phyloP scores from a whole-genome alignment of 2,329 filamentous ascomycete genomes.

The Fusarium compactum region DNA sequence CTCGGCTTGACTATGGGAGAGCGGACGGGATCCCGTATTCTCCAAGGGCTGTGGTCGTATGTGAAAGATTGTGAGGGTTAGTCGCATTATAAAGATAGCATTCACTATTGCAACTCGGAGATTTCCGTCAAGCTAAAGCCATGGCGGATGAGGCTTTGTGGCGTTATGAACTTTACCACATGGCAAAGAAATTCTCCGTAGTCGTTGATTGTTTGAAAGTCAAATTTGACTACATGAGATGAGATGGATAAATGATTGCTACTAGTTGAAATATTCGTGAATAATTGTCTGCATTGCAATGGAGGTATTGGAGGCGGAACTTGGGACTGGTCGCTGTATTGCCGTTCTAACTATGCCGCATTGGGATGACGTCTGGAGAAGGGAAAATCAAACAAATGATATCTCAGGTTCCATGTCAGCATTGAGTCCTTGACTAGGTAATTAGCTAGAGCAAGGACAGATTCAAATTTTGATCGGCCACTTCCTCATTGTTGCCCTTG shows the following conservation, averaged over 20 bases:
- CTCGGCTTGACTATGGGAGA: slow-evolving; percentile 24
- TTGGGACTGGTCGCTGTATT: accelerated
- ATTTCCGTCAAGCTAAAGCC: not conserved
- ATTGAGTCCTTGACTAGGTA: not conserved
- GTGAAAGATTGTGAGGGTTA: not conserved
- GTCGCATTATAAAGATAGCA: not conserved
- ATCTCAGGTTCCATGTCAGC: not conserved
- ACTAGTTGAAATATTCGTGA: not conserved
- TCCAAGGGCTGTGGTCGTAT: slow-evolving; percentile 31
- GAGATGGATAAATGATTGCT: not conserved
- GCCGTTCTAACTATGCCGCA: accelerated
- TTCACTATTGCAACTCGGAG: not conserved
- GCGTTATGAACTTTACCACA: not conserved
- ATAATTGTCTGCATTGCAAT: not conserved
- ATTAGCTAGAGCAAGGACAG: not conserved
- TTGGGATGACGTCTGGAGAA: accelerated
- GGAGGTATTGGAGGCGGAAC: not conserved
- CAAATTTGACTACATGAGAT: not conserved
- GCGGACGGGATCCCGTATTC: slow-evolving; percentile 33
- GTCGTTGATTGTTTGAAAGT: not conserved
- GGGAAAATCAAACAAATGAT: not conserved
- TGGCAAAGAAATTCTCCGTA: not conserved
- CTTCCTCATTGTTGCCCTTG: not conserved
- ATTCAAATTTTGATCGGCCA: not conserved
- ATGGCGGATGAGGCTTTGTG: slow-evolving; percentile 12